Evolutionary conservation across 352 stramenopile species (phyloP).

Genomic region (Saprolegnia parasitica): DNA sequence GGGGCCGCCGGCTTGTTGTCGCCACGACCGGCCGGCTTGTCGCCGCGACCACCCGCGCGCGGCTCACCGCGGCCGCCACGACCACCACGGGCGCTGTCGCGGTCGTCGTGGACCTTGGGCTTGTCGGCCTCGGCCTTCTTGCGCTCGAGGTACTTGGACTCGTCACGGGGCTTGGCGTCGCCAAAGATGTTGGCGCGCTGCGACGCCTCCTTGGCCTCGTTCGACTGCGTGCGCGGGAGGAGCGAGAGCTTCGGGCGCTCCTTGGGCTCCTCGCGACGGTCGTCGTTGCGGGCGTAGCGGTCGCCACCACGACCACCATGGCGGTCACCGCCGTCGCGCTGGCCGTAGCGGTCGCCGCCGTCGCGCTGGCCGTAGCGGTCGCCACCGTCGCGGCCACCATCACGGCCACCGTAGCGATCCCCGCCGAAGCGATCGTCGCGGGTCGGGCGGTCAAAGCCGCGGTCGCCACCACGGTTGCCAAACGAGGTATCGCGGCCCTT

Average conservation of each 20-base stretch:
- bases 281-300: not conserved
- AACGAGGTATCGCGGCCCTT: constrained; percentile 46
- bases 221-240: constrained; percentile 47
- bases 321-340: constrained; percentile 17
- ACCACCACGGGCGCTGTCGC: constrained; percentile 1
- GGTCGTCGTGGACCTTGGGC: not conserved
- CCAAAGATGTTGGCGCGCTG: constrained; percentile 70
- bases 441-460: constrained; percentile 35
- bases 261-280: constrained; percentile 23
- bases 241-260: constrained; percentile 63
- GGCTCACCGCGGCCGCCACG: constrained; percentile 12
- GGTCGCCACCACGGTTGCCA: constrained; percentile 49
- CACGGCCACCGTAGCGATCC: constrained; percentile 27
- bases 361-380: constrained; percentile 9
- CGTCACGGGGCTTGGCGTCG: constrained; percentile 79
- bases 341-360: not conserved
- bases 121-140: constrained; percentile 38
- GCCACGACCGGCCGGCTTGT: too few relatives aligned
- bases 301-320: not conserved
- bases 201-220: constrained; percentile 34
- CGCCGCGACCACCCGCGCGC: constrained; percentile 13
- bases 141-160: constrained; percentile 58
- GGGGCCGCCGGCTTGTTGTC: not conserved
- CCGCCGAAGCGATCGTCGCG: too few relatives aligned
- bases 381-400: constrained; percentile 23